Evolutionary conservation across 345 rosid species (phyloP).

Genomic region (Aegle marmelos): DNA sequence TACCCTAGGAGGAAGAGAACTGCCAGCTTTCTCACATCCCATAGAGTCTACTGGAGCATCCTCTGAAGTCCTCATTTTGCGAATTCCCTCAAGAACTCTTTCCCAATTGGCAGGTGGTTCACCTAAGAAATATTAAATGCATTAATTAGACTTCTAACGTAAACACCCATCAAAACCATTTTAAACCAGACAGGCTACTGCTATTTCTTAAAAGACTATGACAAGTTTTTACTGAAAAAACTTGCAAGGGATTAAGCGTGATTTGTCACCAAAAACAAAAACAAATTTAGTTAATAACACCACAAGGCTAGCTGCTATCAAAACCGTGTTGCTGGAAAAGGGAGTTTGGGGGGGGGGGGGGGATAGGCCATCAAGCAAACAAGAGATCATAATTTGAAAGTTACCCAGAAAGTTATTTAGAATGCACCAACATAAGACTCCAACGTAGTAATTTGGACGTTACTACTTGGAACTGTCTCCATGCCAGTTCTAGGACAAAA

Average conservation of each 20-base stretch:
- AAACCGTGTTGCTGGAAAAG: too few relatives aligned
- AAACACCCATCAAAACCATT: background rate
- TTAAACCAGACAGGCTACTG: background rate
- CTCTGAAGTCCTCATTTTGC: constrained; percentile 60
- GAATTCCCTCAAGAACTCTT: constrained; percentile 60
- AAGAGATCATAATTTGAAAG: too few relatives aligned
- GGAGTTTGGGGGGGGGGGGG: too few relatives aligned
- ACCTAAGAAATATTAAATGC: constrained; percentile 25
- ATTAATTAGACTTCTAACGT: background rate
- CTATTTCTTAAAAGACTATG: background rate
- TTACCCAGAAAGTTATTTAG: background rate
- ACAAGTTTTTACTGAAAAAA: background rate
- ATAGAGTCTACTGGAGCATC: constrained; percentile 74
- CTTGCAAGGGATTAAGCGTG: too few relatives aligned
- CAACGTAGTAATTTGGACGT: background rate
- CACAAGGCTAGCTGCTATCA: background rate
- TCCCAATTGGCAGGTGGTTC: constrained; percentile 61
- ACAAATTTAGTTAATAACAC: too few relatives aligned
- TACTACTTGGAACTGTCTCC: background rate
- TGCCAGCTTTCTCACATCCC: constrained; percentile 83
- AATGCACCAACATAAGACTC: background rate
- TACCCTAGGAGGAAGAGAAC: constrained; percentile 66
- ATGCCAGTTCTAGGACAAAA: background rate
- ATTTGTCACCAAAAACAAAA: background rate
- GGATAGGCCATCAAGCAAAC: too few relatives aligned